Evolutionary conservation across 495 filamentous ascomycete genomes (phyloP).

Genomic region (Talaromyces wortmannii): DNA sequence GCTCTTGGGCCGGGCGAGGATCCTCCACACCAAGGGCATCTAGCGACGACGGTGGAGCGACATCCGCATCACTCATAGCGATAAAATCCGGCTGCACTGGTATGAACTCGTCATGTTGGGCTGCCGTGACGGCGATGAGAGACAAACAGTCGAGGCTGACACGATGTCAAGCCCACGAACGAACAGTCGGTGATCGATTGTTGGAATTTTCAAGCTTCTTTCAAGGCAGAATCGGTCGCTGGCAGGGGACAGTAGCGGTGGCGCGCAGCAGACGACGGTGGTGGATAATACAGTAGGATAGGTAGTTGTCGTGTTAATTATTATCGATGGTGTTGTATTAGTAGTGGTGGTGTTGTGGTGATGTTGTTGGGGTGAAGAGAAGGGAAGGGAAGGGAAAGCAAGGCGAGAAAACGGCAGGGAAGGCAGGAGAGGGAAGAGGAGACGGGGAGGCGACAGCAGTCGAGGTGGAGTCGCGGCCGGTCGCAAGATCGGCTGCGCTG

Average conservation of each 20-base stretch:
- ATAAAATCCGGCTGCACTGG: constrained; percentile 35
- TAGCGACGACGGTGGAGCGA: constrained; percentile 33
- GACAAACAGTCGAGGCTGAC: neutral
- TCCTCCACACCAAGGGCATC: constrained; percentile 27
- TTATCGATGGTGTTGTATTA: constrained; percentile 3
- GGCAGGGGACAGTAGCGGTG: neutral
- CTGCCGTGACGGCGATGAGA: constrained; percentile 29
- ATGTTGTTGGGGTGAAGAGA: neutral
- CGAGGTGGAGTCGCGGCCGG: no score
- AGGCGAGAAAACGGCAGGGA: constrained; percentile 11
- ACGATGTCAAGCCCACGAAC: neutral
- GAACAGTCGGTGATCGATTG: neutral
- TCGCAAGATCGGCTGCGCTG: no score
- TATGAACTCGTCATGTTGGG: constrained; percentile 45
- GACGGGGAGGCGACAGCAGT: neutral
- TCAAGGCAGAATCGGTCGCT: neutral
- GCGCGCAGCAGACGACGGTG: neutral
- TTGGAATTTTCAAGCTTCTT: no score
- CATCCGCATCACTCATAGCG: constrained; percentile 43
- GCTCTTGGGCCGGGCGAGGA: neutral
- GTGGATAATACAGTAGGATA: neutral
- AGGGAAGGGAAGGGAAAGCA: constrained; percentile 2
- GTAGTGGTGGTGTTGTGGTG: neutral
- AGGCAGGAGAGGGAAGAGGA: constrained; percentile 10
- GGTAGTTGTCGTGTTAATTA: constrained; percentile 3